Percentiles rank a stretch among this genome's conserved stretches.
Conservation (phyloP, 495 filamentous ascomycete genomes). For the Trichoderma asperelloides region DNA sequence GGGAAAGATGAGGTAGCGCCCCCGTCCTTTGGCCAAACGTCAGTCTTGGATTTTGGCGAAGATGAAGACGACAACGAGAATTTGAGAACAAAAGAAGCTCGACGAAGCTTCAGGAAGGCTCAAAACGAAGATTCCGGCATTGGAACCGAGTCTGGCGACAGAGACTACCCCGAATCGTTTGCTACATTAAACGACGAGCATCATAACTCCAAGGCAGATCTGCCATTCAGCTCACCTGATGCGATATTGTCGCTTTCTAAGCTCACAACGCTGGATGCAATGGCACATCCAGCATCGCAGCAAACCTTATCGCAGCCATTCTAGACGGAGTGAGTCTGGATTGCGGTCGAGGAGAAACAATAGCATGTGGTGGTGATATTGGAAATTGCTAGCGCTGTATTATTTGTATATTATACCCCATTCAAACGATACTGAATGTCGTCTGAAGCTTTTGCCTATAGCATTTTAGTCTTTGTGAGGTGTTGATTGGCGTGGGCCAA, state of each 20-base stretch:
- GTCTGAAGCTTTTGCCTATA: background rate
- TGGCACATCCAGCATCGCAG: background rate
- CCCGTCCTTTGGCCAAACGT: conserved; percentile 17
- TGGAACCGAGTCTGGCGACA: background rate
- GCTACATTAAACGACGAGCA: background rate
- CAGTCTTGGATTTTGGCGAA: conserved; percentile 29
- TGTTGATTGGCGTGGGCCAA: background rate
- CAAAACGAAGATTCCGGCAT: conserved; percentile 2
- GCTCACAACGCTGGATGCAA: background rate
- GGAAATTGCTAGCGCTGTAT: background rate
- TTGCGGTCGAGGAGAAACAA: background rate
- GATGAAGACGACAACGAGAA: conserved; percentile 26
- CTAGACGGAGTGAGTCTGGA: background rate
- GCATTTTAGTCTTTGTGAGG: background rate
- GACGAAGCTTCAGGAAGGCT: background rate
- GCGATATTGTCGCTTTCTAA: background rate
- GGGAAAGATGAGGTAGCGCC: conserved; percentile 7
- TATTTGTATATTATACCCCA: conserved; percentile 4
- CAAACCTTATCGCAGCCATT: background rate
- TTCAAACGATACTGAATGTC: background rate
- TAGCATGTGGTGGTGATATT: background rate
- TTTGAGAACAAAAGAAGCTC: background rate
- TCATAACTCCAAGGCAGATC: background rate
- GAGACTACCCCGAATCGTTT: background rate
- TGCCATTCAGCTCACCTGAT: background rate